phyloP scores from a whole-genome alignment of 2,329 filamentous ascomycete genomes.

The Grosmannia huntii region DNA sequence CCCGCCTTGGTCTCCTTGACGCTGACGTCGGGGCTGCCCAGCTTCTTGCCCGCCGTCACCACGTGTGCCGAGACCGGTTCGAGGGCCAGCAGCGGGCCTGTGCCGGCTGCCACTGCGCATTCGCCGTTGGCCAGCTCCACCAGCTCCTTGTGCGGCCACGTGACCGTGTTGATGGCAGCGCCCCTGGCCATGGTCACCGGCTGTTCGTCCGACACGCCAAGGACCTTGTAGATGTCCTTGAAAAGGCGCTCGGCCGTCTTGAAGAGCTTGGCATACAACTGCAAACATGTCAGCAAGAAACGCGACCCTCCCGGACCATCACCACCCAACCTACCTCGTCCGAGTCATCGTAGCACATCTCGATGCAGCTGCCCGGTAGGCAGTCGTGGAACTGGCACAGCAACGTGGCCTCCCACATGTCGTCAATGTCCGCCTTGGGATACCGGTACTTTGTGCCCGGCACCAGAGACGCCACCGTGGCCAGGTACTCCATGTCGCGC shows the following conservation, averaged over 20 bases:
- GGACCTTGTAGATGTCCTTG: constrained; percentile 51
- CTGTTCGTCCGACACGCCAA: constrained; percentile 47
- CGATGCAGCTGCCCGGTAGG: constrained; percentile 84
- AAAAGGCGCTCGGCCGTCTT: constrained; percentile 60
- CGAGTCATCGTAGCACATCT: constrained; percentile 97
- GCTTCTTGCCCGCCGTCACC: constrained; percentile 10
- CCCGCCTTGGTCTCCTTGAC: constrained; percentile 40
- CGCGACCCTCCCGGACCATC: neutral
- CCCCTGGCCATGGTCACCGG: constrained; percentile 22
- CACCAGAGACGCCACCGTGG: constrained; percentile 70
- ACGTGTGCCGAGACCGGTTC: constrained; percentile 33
- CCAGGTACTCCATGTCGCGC: constrained; percentile 76
- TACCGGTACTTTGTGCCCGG: constrained; percentile 61
- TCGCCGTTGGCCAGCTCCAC: constrained; percentile 46
- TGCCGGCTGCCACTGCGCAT: constrained; percentile 43
- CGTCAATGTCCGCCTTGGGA: constrained; percentile 84
- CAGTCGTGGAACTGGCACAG: constrained; percentile 98
- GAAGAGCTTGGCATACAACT: constrained; percentile 76
- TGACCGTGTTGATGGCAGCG: constrained; percentile 69
- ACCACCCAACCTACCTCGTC: constrained; percentile 44
- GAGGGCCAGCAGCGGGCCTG: constrained; percentile 38
- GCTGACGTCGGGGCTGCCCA: constrained; percentile 32
- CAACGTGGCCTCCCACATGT: constrained; percentile 87
- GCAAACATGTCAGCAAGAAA: neutral
- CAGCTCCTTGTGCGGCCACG: constrained; percentile 70